Evolutionary conservation across 2,329 filamentous ascomycete genomes (phyloP), one percentile per base, ranked within the genome.

Genomic region (Trichoderma lentiforme): DNA sequence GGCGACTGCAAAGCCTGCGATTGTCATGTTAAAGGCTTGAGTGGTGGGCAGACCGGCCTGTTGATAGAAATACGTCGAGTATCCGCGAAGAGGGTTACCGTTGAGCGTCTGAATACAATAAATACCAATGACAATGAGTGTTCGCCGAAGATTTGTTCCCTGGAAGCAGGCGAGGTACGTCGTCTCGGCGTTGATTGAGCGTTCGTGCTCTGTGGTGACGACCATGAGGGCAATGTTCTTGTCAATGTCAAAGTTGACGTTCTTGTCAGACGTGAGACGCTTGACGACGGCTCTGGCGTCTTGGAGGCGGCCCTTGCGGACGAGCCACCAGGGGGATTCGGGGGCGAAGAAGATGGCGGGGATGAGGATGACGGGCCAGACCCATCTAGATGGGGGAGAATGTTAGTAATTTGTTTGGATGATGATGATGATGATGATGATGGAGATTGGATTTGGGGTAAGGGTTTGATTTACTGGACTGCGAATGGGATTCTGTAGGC

Each of bases 401-500:
- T 32, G 39, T 65, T 65, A 26, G 28, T n/a, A 3, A 7, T 14
- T 4, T 28, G 34, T 43, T 39, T 28, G 4, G 6, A 39, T 24
- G 11, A 21, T 24, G 47, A 21, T 21, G 11, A 21, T 24, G 47
- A 14, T 53, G 21, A 11, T 39, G 18, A 14, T 11, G 21, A 28
- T 3, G 6, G 6, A 47, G n/a, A 51, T 21, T 21, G 43, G 43
- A 3, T 4, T 51, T 18, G 24, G 3, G 15, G 30, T 32, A 3
- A 4, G 34, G 21, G 6, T 12, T 51, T 32, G 18, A 43, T 24
- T 47, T 60, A 47, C 53, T 87, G 85, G 0, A 86, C 66, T 0
- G 81, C 84, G 67, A 84, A 87, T 0, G 85, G 85, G 14, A 83
- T 84, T 7, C 82, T 79, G 74, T 84, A 87, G 0, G 82, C 81